Evolutionary conservation across 148 eudicot species (phyloP).

Genomic region (Hydrangea macrophylla): DNA sequence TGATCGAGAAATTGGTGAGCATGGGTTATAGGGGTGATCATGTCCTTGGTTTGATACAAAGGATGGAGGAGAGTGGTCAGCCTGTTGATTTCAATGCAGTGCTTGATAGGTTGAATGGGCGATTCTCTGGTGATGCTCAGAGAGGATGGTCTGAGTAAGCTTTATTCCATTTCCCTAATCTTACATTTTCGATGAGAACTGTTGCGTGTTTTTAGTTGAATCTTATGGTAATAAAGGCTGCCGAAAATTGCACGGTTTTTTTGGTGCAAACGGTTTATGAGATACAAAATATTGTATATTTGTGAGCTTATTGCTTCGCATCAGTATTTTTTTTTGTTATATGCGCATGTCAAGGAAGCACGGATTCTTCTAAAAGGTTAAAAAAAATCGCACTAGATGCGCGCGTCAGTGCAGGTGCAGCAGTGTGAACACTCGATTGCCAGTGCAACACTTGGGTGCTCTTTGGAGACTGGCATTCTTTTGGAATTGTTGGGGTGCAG

Average conservation of each 20-base stretch:
- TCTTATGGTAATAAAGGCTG: constrained; percentile 38
- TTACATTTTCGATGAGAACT: constrained; percentile 8
- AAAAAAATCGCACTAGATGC: too few species aligned
- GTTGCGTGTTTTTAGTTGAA: constrained; percentile 26
- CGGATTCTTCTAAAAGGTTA: too few species aligned
- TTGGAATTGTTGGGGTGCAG: too few species aligned
- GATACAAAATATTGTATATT: constrained; percentile 24
- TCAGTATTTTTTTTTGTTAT: too few species aligned
- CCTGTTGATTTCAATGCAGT: constrained; percentile 85
- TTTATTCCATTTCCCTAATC: background rate
- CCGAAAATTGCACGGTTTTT: constrained; percentile 29
- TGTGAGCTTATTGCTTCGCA: constrained; percentile 29
- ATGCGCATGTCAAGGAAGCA: too few species aligned
- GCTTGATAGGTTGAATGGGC: constrained; percentile 90
- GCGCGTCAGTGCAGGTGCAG: too few species aligned
- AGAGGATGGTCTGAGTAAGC: constrained; percentile 66
- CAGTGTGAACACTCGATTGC: too few species aligned
- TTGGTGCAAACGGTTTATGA: constrained; percentile 35
- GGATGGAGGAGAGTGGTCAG: constrained; percentile 90
- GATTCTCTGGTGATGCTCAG: constrained; percentile 70
- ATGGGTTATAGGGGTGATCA: constrained; percentile 98
- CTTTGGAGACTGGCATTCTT: too few species aligned
- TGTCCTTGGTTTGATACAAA: constrained; percentile 73
- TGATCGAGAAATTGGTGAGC: constrained; percentile 83
- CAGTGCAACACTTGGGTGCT: too few species aligned